These are phyloP conservation scores for Afroboletus lepidellus DNA, from an alignment of 1,284 basidiomycete genomes.

Conservation along the genomic window DNA sequence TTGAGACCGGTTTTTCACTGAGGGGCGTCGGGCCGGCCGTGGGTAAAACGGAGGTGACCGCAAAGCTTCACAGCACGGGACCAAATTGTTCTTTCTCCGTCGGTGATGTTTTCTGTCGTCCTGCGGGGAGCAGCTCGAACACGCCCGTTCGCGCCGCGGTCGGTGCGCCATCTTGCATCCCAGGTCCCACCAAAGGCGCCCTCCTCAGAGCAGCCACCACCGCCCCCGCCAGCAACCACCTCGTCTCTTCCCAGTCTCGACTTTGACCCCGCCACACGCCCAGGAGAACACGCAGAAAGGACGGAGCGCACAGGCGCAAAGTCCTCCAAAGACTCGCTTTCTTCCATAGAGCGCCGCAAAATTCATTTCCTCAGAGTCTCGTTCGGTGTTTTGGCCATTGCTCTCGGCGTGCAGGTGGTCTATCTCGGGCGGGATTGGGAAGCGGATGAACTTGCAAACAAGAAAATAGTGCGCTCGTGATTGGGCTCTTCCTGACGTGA, in stretches of 20 bases:
- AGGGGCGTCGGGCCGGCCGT: not conserved
- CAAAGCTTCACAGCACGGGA: not conserved
- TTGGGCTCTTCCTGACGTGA: slow-evolving; percentile 13
- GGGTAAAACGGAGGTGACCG: not conserved
- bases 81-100: not conserved
- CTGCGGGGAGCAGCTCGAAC: slow-evolving; percentile 24
- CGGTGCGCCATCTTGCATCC: slow-evolving; percentile 29
- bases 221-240: slow-evolving; percentile 4
- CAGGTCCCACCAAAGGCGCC: slow-evolving; percentile 15
- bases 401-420: slow-evolving; percentile 42
- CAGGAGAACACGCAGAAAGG: slow-evolving; percentile 23
- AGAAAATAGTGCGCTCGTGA: slow-evolving; percentile 46
- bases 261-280: slow-evolving; percentile 48
- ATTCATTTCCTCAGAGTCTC: slow-evolving; percentile 53
- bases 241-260: slow-evolving; percentile 47
- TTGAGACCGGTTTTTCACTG: no score
- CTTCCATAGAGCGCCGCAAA: slow-evolving; percentile 70
- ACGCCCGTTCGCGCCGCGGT: slow-evolving; percentile 12
- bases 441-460: slow-evolving; percentile 48
- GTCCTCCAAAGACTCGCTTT: slow-evolving; percentile 69
- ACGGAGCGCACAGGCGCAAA: slow-evolving; percentile 60
- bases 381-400: slow-evolving; percentile 53
- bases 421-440: slow-evolving; percentile 67
- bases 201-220: slow-evolving; percentile 1
- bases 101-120: slow-evolving; percentile 27